phyloP scores from a whole-genome alignment of 2,329 filamentous ascomycete genomes.

The Colletotrichum aenigma region DNA sequence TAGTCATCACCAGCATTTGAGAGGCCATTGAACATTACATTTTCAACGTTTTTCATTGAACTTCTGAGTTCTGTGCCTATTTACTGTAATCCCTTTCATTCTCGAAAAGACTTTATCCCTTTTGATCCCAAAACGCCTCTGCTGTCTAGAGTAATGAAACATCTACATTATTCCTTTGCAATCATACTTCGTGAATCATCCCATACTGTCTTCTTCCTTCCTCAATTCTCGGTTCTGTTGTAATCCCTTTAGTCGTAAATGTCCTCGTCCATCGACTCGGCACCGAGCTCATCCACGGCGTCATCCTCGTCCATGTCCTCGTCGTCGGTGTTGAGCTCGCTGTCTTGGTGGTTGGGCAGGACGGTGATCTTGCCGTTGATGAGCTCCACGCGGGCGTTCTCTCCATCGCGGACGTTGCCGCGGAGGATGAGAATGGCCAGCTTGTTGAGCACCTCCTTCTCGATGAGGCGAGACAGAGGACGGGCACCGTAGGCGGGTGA shows the following conservation, averaged over 20 bases:
- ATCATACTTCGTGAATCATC: not conserved
- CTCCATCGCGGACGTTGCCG: constrained; percentile 84
- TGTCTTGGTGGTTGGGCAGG: constrained; percentile 77
- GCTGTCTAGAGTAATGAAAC: not conserved
- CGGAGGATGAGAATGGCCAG: constrained; percentile 90
- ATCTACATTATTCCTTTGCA: not conserved
- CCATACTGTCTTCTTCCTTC: not conserved
- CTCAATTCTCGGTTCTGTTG: not conserved
- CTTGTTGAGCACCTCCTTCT: constrained; percentile 95
- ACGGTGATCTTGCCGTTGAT: constrained; percentile 82
- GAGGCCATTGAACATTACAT: too few relatives aligned
- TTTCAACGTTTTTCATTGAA: not conserved
- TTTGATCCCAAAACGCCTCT: constrained; percentile 1
- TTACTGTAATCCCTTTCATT: not conserved
- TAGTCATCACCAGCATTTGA: not conserved
- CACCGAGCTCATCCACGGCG: constrained; percentile 70
- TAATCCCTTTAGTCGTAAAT: constrained; percentile 43
- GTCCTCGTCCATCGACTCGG: constrained; percentile 66
- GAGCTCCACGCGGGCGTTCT: constrained; percentile 79
- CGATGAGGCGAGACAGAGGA: constrained; percentile 86
- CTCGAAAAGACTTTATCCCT: not conserved
- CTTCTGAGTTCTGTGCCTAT: not conserved
- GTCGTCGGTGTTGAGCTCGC: constrained; percentile 59
- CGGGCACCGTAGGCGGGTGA: constrained; percentile 94
- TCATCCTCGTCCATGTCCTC: constrained; percentile 77